These are phyloP conservation scores for Balakata baccata DNA, from an alignment of 345 rosid species.

Conservation along the genomic window DNA sequence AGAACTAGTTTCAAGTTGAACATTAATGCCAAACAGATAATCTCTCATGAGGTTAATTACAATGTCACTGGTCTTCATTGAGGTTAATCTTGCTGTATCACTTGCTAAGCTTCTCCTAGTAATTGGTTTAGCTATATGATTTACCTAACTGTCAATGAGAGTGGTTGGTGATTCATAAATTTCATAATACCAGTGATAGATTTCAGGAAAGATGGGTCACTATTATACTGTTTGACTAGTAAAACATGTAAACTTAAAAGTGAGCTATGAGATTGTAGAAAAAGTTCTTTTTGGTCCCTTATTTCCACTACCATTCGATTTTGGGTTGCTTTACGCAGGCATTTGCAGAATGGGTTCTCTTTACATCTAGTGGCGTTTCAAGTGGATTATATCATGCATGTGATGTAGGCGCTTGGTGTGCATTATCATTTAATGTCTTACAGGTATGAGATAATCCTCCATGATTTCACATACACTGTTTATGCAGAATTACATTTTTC, in stretches of 20 bases:
- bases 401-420: constrained; percentile 94
- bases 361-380: constrained; percentile 82
- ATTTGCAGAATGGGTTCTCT: constrained; percentile 92
- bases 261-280: not conserved
- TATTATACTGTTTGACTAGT: not conserved
- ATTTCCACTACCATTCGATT: not conserved
- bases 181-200: not conserved
- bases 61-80: constrained; percentile 4
- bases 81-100: not conserved
- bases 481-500: not conserved
- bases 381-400: constrained; percentile 98
- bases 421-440: constrained; percentile 59
- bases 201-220: not conserved
- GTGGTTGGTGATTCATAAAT: constrained; percentile 1
- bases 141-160: not conserved
- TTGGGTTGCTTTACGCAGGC: constrained; percentile 50
- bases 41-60: not conserved
- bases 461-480: no score
- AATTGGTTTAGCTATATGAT: constrained; percentile 5
- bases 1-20: not conserved
- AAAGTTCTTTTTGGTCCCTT: not conserved
- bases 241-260: constrained; percentile 2
- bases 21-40: not conserved
- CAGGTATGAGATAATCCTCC: constrained; percentile 48
- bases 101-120: not conserved